phyloP scores from a whole-genome alignment of 139 green algal genomes.

The Monoraphidium neglectum region DNA sequence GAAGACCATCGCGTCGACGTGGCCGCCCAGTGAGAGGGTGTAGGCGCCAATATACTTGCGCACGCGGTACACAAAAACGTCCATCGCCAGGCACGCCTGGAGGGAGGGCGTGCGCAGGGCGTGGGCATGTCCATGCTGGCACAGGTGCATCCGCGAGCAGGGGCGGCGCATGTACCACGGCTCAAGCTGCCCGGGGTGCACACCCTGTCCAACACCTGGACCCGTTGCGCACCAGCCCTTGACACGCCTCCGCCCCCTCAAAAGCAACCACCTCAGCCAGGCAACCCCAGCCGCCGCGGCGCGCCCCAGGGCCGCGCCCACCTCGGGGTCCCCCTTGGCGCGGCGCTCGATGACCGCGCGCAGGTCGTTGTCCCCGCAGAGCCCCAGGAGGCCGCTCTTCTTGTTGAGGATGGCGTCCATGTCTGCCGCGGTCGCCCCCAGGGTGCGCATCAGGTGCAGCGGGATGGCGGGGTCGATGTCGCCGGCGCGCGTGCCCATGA shows the following conservation, averaged over 20 bases:
- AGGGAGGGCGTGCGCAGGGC: too few species aligned
- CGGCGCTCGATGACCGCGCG: slow-evolving; percentile 53
- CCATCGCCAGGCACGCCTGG: slow-evolving; percentile 64
- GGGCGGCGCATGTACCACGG: too few species aligned
- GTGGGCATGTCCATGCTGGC: too few species aligned
- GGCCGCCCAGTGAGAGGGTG: slow-evolving; percentile 65
- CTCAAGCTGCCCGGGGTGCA: too few species aligned
- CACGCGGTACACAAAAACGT: slow-evolving; percentile 82
- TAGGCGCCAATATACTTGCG: slow-evolving; percentile 92
- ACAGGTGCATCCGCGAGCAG: too few species aligned
- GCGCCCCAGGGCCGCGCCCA: too few species aligned
- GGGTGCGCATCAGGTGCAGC: slow-evolving; percentile 45
- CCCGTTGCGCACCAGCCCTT: too few species aligned
- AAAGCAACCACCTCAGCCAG: too few species aligned
- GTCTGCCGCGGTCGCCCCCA: slow-evolving; percentile 4
- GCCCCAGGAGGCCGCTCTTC: slow-evolving; percentile 64
- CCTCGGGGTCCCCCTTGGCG: too few species aligned
- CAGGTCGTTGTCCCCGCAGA: slow-evolving; percentile 70
- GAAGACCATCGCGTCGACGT: slow-evolving; percentile 89
- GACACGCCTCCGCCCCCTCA: too few species aligned
- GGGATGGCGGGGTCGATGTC: slow-evolving; percentile 80
- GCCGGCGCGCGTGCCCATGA: slow-evolving; percentile 72
- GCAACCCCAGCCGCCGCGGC: too few species aligned
- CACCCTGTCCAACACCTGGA: too few species aligned
- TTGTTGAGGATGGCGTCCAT: slow-evolving; percentile 82